Evolutionary conservation across 1,284 basidiomycete genomes (phyloP), one percentile per base, ranked within the genome.

Genomic region (Thecaphora thlaspeos): DNA sequence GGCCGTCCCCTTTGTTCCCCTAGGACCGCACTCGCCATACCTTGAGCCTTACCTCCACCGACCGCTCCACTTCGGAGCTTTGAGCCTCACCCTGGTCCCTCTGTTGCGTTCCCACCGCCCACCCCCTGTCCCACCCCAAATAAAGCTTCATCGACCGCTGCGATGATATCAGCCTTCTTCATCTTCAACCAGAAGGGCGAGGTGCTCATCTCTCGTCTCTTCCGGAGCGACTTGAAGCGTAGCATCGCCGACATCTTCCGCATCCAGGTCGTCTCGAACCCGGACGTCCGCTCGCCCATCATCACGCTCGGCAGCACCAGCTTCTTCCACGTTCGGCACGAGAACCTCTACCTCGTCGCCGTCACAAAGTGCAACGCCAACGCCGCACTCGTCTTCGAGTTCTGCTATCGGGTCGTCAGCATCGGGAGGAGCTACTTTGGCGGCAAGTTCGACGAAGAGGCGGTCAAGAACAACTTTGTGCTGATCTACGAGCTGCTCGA

Each of bases 301-400:
- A 90, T 98, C 79, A 98, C 95, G 0, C 85, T 99, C 19, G 93
- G 93, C 32, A 94, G 91, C 22, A 96, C 93, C 0, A 92, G 90
- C 68, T 96, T 96, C 85, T 94, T 98, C 80, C 91, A 98, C 79
- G 91, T 97, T 53, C 83, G 91, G 54, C 83, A 93, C 59, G 92
- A 94, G 81, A 96, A 96, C 75, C 83, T 97, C 47, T 97, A 95
- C 76, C 83, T 97, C 22, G 88, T 96, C 15, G 91, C 90, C 1
- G 91, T 95, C 11, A 95, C 92, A 37, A 96, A 93, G 91, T 93
- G 86, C 76, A 98, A 99, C 73, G 93, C 91, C 38, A 96, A 96
- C 68, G 94, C 94, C 2, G 95, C 94, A 0, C 85, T 99, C 18
- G 89, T 98, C 8, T 99, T 97, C 80, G 95, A 98, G 79, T 96